Percentiles rank a stretch among this genome's conserved stretches.
These are phyloP conservation scores for Pestalotiopsis sp. DNA, from an alignment of 2,329 filamentous ascomycete species.

Conservation along the genomic window DNA sequence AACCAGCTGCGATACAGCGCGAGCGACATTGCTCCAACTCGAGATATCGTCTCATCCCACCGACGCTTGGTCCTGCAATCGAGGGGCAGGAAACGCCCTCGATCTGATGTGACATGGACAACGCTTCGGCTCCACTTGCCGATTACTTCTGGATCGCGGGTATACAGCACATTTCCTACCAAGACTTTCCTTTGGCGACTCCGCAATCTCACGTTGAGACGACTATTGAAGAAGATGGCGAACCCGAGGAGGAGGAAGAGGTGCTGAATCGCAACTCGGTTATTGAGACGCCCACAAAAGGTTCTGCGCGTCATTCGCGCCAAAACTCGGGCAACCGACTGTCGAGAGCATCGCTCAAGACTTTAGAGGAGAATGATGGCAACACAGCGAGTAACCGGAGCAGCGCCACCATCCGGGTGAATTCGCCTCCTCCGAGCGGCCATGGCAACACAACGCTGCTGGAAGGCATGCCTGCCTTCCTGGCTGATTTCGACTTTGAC, in stretches of 20 bases:
- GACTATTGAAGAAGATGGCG: conserved; percentile 66
- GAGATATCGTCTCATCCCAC: not conserved
- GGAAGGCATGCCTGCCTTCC: conserved; percentile 37
- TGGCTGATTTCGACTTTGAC: conserved; percentile 86
- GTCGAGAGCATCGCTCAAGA: conserved; percentile 54
- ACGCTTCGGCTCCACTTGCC: conserved; percentile 66
- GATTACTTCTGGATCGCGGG: conserved; percentile 79
- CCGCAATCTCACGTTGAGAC: conserved; percentile 49
- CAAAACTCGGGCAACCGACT: conserved; percentile 60
- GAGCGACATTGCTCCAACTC: not conserved
- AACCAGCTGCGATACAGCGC: not conserved
- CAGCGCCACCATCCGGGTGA: conserved; percentile 64
- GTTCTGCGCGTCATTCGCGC: conserved; percentile 59
- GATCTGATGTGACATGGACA: conserved; percentile 53
- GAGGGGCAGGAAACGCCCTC: conserved; percentile 19
- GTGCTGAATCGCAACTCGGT: conserved; percentile 22
- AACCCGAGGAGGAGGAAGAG: conserved; percentile 41
- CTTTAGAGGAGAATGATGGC: conserved; percentile 60
- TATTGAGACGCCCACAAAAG: conserved; percentile 31
- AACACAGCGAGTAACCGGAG: conserved; percentile 66
- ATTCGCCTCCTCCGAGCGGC: conserved; percentile 27
- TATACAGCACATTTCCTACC: conserved; percentile 68
- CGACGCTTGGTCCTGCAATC: conserved; percentile 14
- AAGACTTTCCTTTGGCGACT: conserved; percentile 49
- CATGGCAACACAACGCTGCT: conserved; percentile 22